Base-by-base conservation (phyloP, 345 rosid species). In the Excoecaria agallocha region DNA sequence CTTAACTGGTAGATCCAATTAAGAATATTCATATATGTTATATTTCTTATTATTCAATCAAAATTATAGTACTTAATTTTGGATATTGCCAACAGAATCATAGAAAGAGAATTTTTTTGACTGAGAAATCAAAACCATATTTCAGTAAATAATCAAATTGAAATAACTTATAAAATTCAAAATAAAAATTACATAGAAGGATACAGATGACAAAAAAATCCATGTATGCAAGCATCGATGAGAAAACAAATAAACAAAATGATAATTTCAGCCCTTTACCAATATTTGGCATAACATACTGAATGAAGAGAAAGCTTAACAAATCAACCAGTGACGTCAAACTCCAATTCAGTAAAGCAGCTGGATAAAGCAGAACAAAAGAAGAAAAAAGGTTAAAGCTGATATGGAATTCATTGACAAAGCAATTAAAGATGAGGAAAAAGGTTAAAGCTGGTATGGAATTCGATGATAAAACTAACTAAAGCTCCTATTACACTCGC, bases 301-400 rank as follows among this genome's bases (percentile, higher is more conserved):
- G 90, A 66, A 87, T 48, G 65, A 77, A 67, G 69, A 87, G 85
- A 80, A 87, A 87, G 56, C 82, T 79, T 30, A 57, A 65, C 79
- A 85, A 78, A 80, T 85, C 80, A n/a, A 65, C 86, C 58, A 87
- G 71, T 75, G 90, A 85, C 25, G 84, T 77, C 78, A 85, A 58
- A 76, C 83, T 85, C 88, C 86, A 82, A 77, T 81, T 80, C 15
- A 79, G 68, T 65, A 82, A 77, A 68, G 87, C 81, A 77, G 87
- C 88, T 85, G 81, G 56, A 78, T 49, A 30, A 64, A 77, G 69
- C 50, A 77, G 65, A 30, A 15, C 39, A 48, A 17, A 61, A 45
- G 30, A 15, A 15, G 52, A 13, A 3, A 58, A 19, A 50, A 51
- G 13, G 15, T 19, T 60, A 45, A 15, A 60, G 66, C 68, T 60